Percentiles rank a stretch among this genome's conserved stretches.
These are phyloP conservation scores for Pyrenophora tritici-repentis DNA, from an alignment of 2,329 filamentous ascomycete genomes.

Conservation along the genomic window DNA sequence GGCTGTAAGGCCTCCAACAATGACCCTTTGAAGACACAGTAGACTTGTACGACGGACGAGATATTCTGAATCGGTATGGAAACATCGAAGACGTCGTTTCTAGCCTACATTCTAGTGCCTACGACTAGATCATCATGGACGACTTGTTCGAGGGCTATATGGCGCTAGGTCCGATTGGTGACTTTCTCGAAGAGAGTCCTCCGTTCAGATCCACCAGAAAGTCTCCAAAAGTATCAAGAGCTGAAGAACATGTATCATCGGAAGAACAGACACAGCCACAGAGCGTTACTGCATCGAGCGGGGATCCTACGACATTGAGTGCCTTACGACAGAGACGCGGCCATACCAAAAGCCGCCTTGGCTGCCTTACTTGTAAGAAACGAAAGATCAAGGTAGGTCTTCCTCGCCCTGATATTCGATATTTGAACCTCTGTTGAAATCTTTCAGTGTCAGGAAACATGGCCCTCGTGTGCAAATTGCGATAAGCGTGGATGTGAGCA, in stretches of 20 bases:
- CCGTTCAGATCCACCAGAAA: background rate
- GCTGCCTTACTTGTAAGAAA: slow-evolving; percentile 68
- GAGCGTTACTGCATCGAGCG: background rate
- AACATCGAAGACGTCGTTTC: background rate
- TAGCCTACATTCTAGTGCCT: background rate
- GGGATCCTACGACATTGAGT: background rate
- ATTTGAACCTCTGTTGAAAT: background rate
- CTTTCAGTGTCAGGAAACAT: slow-evolving; percentile 46
- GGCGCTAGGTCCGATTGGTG: slow-evolving; percentile 14
- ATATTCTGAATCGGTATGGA: background rate
- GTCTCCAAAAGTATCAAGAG: background rate
- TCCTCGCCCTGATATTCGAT: background rate
- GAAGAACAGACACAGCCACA: background rate
- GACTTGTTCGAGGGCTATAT: slow-evolving; percentile 28
- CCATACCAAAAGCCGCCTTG: slow-evolving; percentile 72
- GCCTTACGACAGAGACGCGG: slow-evolving; percentile 23
- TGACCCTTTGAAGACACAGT: slow-evolving; percentile 3
- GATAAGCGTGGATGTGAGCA: slow-evolving; percentile 33
- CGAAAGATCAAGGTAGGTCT: slow-evolving; percentile 69
- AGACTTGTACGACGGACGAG: background rate
- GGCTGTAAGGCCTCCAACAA: slow-evolving; percentile 6
- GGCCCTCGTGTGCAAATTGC: slow-evolving; percentile 48
- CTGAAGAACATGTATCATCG: background rate
- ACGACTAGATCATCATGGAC: slow-evolving; percentile 1
- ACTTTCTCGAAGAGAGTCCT: slow-evolving; percentile 4